Evolutionary conservation across 108 stramenopile species (phyloP), one percentile per base, ranked within the genome.

Genomic region (Hondaea fermentalgiana): DNA sequence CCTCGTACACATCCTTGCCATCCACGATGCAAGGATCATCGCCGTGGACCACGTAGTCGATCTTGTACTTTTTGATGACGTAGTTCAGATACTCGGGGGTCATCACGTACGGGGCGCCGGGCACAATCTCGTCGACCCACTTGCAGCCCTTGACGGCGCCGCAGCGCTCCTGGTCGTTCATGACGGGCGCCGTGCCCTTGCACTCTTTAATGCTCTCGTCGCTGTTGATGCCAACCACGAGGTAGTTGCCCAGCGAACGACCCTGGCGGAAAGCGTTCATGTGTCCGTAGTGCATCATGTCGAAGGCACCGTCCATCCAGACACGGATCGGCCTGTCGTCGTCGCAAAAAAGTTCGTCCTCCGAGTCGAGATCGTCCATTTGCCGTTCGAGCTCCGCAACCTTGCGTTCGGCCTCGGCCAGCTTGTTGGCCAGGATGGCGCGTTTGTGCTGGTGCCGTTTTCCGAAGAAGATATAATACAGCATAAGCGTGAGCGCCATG

Each of bases 241-340:
- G 93, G 72, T 97, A 92, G 25, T 97, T 98, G 17, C 99, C 99
- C 17, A 99, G 92, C 0, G 97, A 95, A 47, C 95, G 90, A 4
- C 96, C 99, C 83, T 98, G 95, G 16, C 99, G 98, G 91, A 99
- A 99, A 4, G 99, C 99, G 90, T 99, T 99, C 97, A 98, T 98
- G 42, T 94, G 94, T 5, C 94, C 94, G 71, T 92, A 94, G 88
- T 94, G 94, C 92, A 94, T 93, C 93, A 94, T 92, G 60, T 94
- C 94, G 49, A 94, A 94, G 60, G 91, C 92, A 29, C 94, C 94
- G 71, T 94, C 94, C 90, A 94, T 93, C 91, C 93, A 94, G 42
- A 94, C 93, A 17, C 87, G 87, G 51, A 83, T 53, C 10, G 76
- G 76, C 49, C 51, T 10, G 43, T 83, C 51, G 49, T 47, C n/a